These are phyloP conservation scores for Ophiostoma angusticollis DNA, from an alignment of 2,329 filamentous ascomycete species.

Conservation along the genomic window DNA sequence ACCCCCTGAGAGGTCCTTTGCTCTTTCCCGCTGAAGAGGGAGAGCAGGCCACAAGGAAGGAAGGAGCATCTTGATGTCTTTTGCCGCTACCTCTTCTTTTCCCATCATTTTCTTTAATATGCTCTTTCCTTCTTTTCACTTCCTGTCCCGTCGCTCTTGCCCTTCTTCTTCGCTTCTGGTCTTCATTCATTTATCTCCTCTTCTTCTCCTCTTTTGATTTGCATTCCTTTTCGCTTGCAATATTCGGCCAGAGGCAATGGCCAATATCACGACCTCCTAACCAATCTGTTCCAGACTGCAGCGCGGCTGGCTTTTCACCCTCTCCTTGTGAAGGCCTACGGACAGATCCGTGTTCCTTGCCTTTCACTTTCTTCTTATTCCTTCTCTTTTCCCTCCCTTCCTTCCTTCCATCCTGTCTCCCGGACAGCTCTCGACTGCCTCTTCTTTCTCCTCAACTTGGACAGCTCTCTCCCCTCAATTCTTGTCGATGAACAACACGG, in stretches of 20 bases:
- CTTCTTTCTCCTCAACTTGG: not conserved
- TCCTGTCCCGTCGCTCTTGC: not conserved
- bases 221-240: too few relatives aligned
- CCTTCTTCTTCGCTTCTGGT: not conserved
- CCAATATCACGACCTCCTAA: constrained; percentile 4
- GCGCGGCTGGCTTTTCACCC: not conserved
- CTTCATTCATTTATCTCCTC: not conserved
- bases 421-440: too few relatives aligned
- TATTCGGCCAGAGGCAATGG: not conserved
- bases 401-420: too few relatives aligned
- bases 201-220: not conserved
- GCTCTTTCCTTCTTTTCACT: constrained; percentile 1
- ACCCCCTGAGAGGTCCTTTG: constrained; percentile 1
- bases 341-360: not conserved
- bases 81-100: constrained; percentile 4
- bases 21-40: constrained; percentile 5
- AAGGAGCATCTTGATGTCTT: constrained; percentile 5
- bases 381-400: not conserved
- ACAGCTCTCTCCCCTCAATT: not conserved
- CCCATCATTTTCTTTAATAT: not conserved
- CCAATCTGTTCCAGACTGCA: constrained; percentile 4
- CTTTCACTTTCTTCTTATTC: not conserved
- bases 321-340: not conserved
- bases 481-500: too few relatives aligned
- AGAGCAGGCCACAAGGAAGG: constrained; percentile 1